Evolutionary conservation across 192 early-diverging fungal species (phyloP).

Genomic region (Funneliformis geosporum): DNA sequence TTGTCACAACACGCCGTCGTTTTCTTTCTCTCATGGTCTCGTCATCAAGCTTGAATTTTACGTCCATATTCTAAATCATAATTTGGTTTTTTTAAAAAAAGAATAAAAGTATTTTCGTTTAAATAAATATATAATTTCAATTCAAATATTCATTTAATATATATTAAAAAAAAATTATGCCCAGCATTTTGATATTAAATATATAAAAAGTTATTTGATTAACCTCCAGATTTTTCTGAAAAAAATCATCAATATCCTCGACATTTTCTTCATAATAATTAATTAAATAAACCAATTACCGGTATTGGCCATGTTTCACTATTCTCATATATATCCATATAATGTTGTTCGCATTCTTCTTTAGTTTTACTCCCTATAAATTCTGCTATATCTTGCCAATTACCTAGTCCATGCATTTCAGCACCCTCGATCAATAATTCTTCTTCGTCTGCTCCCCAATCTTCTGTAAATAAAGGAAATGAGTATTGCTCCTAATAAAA

Average conservation of each 20-base stretch:
- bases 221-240: neutral
- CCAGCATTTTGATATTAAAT: neutral
- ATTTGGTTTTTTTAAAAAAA: slow-evolving; percentile 19
- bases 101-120: neutral
- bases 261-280: neutral
- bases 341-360: slow-evolving; percentile 89
- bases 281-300: slow-evolving; percentile 42
- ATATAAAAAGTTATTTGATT: neutral
- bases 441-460: slow-evolving; percentile 98
- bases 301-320: slow-evolving; percentile 84
- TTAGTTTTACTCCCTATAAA: slow-evolving; percentile 90
- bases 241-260: neutral
- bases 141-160: neutral
- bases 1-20: slow-evolving; percentile 36
- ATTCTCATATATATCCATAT: slow-evolving; percentile 78
- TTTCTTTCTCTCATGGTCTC: slow-evolving; percentile 43
- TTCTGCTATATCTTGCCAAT: slow-evolving; percentile 94
- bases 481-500: slow-evolving; percentile 67
- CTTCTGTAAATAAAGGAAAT: slow-evolving; percentile 86
- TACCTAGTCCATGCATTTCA: slow-evolving; percentile 92
- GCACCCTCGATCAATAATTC: slow-evolving; percentile 88
- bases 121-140: neutral
- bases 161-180: neutral
- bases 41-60: slow-evolving; percentile 63
- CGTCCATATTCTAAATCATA: slow-evolving; percentile 61